phyloP scores from a whole-genome alignment of 352 stramenopile genomes.

The Phytophthora quininea region DNA sequence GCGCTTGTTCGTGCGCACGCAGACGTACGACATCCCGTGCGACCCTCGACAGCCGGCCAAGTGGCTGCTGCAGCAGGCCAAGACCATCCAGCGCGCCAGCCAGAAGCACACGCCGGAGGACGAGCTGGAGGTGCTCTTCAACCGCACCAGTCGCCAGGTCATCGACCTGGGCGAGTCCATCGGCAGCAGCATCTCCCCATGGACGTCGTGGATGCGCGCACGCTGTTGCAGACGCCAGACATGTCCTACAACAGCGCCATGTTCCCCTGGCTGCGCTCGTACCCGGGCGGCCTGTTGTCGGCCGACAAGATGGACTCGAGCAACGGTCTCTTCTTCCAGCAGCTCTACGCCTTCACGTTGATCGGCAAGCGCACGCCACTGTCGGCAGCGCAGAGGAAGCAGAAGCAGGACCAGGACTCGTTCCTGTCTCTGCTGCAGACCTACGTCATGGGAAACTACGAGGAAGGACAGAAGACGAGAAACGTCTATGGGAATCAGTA shows the following conservation, averaged over 20 bases:
- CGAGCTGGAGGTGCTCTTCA: slow-evolving; percentile 84
- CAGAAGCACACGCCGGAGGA: slow-evolving; percentile 52
- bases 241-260: slow-evolving; percentile 68
- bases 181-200: slow-evolving; percentile 66
- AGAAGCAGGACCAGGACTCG: slow-evolving; percentile 65
- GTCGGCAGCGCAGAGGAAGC: slow-evolving; percentile 47
- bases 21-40: slow-evolving; percentile 87
- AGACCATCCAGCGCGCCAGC: slow-evolving; percentile 74
- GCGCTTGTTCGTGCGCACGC: slow-evolving; percentile 74
- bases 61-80: slow-evolving; percentile 79
- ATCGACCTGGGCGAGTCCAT: slow-evolving; percentile 76
- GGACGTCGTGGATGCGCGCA: slow-evolving; percentile 81
- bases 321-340: slow-evolving; percentile 86
- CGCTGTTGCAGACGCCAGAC: slow-evolving; percentile 69
- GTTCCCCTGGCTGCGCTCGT: slow-evolving; percentile 80
- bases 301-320: slow-evolving; percentile 65
- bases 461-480: slow-evolving; percentile 34
- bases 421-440: slow-evolving; percentile 71
- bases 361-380: slow-evolving; percentile 67
- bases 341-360: slow-evolving; percentile 81
- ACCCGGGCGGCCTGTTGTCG: slow-evolving; percentile 52
- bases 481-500: too few species aligned
- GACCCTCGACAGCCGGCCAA: slow-evolving; percentile 72
- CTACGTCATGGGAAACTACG: slow-evolving; percentile 75
- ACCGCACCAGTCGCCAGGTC: slow-evolving; percentile 69